Evolutionary conservation across 331 rosid species (phyloP), one percentile per base, ranked within the genome.

Genomic region (Erythrophleum ivorense): DNA sequence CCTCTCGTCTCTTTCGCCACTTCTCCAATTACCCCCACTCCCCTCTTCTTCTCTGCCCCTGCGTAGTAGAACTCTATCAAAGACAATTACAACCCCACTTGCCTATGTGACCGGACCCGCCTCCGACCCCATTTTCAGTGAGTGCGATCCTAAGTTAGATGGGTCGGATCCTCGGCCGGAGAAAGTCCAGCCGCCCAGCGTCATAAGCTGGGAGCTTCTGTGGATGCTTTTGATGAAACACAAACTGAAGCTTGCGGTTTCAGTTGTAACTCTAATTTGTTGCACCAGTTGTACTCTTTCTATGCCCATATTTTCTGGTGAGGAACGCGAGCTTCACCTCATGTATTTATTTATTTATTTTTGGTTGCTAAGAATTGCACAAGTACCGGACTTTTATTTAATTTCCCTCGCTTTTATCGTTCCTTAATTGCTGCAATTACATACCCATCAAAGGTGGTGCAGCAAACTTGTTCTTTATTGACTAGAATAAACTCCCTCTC

Each of bases 301-400:
- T 5, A 93, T 96, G 98, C 98, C 99, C 58, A 71, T 93, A 31
- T 90, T 85, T 69, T 93, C 98, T 7, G 99, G 99, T 95, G 31
- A 24, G 57, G 49, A 6, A 7, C 29, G 9, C 15, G 48, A 76
- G 71, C 57, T 43, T 45, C 16, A 7, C 10, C 46, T 45, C 1
- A 50, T 50, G 63, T 50, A 33, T 15, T 31, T 31, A 15, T 12
- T n/a, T n/a, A n/a, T n/a, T 34, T 54, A 45, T 63, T 16, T 29
- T 34, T 16, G 14, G 43, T 60, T 21, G 14, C 33, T 59, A 11
- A 43, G 57, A 36, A 36, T 10, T 38, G 66, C 36, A 9, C 1
- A 15, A 14, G 29, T 34, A 36, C 21, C 18, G 33, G 0, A 62
- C 9, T 16, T 66, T 19, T 3, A 18, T 62, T 34, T 33, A 18